phyloP scores from a whole-genome alignment of 805 yeast genomes.

The Saturnispora besseyi region DNA sequence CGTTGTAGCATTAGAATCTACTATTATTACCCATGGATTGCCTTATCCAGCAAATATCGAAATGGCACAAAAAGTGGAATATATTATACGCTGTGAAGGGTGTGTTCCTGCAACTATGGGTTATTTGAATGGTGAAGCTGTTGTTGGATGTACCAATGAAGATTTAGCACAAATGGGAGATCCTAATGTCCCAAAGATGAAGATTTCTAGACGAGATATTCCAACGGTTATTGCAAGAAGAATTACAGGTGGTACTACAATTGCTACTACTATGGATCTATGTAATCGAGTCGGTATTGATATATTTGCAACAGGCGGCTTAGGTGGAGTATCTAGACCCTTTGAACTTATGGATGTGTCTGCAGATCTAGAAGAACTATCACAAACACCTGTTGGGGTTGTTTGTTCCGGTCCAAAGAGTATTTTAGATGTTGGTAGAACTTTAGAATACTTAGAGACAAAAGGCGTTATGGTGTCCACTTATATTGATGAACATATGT shows the following conservation, averaged over 20 bases:
- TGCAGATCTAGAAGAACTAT: slow-evolving; percentile 80
- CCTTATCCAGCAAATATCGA: slow-evolving; percentile 69
- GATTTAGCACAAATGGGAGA: slow-evolving; percentile 48
- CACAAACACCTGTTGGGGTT: slow-evolving; percentile 78
- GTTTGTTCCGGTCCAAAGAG: slow-evolving; percentile 90
- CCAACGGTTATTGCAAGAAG: slow-evolving; percentile 56
- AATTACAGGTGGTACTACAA: slow-evolving; percentile 81
- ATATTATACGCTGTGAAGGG: slow-evolving; percentile 47
- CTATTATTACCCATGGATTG: slow-evolving; percentile 84
- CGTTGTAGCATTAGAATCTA: slow-evolving; percentile 75
- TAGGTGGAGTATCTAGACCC: slow-evolving; percentile 85
- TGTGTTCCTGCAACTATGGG: slow-evolving; percentile 84
- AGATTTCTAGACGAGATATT: slow-evolving; percentile 75
- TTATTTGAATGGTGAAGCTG: slow-evolving; percentile 60
- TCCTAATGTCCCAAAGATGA: slow-evolving; percentile 30
- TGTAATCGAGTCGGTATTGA: slow-evolving; percentile 67
- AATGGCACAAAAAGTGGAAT: slow-evolving; percentile 67
- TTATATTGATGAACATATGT: slow-evolving; percentile 19
- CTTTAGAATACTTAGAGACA: slow-evolving; percentile 82
- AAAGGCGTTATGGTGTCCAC: slow-evolving; percentile 86
- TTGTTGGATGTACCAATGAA: slow-evolving; percentile 47
- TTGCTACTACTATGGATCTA: slow-evolving; percentile 80
- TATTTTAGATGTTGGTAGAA: slow-evolving; percentile 68
- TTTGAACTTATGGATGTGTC: slow-evolving; percentile 71
- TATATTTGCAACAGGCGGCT: slow-evolving; percentile 88